Evolutionary conservation across 192 early-diverging fungal species (phyloP).

Genomic region (Haplosporangium gracile): DNA sequence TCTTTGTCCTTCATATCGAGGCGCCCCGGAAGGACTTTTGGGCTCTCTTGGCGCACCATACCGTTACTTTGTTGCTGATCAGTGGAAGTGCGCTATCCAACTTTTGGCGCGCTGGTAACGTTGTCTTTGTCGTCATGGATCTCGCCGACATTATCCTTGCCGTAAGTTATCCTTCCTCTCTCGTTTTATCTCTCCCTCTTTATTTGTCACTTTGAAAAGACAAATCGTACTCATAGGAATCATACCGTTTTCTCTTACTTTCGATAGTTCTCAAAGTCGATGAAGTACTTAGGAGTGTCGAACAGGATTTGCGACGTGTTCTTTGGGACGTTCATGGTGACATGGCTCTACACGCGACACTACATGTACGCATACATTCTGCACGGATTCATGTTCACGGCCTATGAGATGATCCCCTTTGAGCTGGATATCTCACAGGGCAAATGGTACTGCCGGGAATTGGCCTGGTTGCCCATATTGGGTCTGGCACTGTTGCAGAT

Average conservation of each 20-base stretch:
- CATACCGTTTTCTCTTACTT: not conserved
- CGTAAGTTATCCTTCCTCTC: conserved; percentile 53
- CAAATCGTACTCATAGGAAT: not conserved
- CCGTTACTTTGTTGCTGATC: conserved; percentile 71
- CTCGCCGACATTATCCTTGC: conserved; percentile 72
- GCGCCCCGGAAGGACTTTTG: conserved; percentile 70
- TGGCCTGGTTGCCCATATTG: conserved; percentile 57
- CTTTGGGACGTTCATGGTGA: conserved; percentile 77
- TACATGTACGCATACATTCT: conserved; percentile 78
- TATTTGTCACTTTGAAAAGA: conserved; percentile 2
- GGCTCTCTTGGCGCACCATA: conserved; percentile 70
- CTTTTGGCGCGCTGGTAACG: conserved; percentile 73
- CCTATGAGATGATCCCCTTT: conserved; percentile 66
- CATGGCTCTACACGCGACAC: conserved; percentile 84
- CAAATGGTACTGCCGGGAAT: conserved; percentile 57
- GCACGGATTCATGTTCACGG: conserved; percentile 65
- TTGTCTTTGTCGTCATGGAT: conserved; percentile 76
- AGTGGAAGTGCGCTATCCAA: conserved; percentile 68
- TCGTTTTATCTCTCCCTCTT: not conserved
- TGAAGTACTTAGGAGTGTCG: conserved; percentile 77
- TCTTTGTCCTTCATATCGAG: conserved; percentile 70
- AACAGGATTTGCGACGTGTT: conserved; percentile 65
- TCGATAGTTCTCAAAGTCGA: conserved; percentile 75
- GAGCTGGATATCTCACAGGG: conserved; percentile 65
- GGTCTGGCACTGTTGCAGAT: conserved; percentile 67